Conservation (phyloP, 306 rosid species). For the Neltuma alba region DNA sequence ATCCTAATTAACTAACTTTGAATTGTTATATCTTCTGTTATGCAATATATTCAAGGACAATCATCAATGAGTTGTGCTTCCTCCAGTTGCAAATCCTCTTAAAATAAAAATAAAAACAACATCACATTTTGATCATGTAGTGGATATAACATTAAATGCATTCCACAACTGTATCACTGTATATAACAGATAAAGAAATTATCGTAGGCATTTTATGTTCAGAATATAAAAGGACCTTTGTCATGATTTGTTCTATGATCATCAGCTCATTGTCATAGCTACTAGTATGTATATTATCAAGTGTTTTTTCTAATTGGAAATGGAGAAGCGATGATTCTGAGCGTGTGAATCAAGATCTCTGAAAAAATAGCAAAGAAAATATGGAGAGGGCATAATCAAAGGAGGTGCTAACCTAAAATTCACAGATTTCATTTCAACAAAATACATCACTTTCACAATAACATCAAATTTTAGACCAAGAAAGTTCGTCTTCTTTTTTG, state of each 20-base stretch:
- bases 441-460: not conserved
- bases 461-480: not conserved
- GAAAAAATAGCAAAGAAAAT: not conserved
- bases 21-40: not conserved
- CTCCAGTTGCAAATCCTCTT: too few species aligned
- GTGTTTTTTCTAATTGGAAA: not conserved
- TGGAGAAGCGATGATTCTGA: not conserved
- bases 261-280: not conserved
- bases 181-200: too few species aligned
- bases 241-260: not conserved
- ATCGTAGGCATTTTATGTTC: too few species aligned
- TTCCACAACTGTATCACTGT: too few species aligned
- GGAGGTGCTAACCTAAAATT: not conserved
- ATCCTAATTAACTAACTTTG: not conserved
- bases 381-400: not conserved
- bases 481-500: not conserved
- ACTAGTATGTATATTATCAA: too few species aligned
- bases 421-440: not conserved
- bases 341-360: not conserved
- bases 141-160: too few species aligned
- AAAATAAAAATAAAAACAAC: too few species aligned
- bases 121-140: too few species aligned
- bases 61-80: not conserved
- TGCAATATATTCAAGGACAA: not conserved
- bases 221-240: not conserved